Base-by-base conservation (phyloP, 2,329 filamentous ascomycete genomes). In the Aspergillus phoenicis region DNA sequence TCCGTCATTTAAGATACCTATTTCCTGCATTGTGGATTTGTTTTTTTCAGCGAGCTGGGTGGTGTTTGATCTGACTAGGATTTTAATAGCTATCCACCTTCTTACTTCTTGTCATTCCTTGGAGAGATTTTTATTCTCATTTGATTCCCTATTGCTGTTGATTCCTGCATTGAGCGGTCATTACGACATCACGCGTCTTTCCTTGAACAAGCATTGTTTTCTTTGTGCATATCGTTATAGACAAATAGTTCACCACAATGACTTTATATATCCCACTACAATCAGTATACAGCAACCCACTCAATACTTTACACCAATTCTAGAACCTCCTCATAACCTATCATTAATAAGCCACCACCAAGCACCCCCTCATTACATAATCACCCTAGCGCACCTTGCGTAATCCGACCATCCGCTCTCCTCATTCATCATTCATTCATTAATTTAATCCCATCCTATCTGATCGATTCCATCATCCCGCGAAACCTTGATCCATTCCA, bases 1-100 rank as follows among this genome's bases (percentile, higher is more conserved):
- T 52, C 55, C 49, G 26, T 54, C 48, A 45, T 30, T 51, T 51
- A 51, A 51, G 57, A 59, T 55, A 59, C 57, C 57, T 59, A 51
- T 55, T 55, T 45, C 24, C 53, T 43, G 53, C 53, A 56, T 56
- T 22, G 43, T 45, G 52, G 33, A 41, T 58, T 57, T 60, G 60
- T 63, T 67, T 47, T 47, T 60, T 65, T 66, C 62, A 67, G 62
- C 64, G 62, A 57, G 58, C 51, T 61, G 53, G 41, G 39, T 47
- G 39, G 53, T 56, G 53, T 56, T 53, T 41, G 39, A 55, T 45
- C 47, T 58, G 33, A 54, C 52, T 54, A 52, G 51, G 57, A 59
- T 59, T 47, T 54, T 54, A 52, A 59, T 47, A 49, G 43, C 43
- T 26, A 38, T 57, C 57, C 53, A 33, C 41, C 26, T 8, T 22